Conservation (phyloP, 1,139 yeast genomes). For the Saccharomyces hybrid region DNA sequence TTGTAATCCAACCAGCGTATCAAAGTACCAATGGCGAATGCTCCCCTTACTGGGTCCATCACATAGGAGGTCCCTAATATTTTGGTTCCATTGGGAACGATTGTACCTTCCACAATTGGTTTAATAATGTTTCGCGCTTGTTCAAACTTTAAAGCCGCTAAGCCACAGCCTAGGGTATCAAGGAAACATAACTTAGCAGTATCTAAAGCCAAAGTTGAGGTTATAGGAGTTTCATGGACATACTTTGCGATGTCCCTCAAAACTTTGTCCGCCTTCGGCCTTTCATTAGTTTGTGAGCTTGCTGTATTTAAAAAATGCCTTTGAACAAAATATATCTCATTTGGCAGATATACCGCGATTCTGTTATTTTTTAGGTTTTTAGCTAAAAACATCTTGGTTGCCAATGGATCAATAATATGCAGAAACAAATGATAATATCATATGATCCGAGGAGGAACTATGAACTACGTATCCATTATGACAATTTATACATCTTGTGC, state of each 20-base stretch:
- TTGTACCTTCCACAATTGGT: constrained; percentile 49
- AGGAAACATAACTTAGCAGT: constrained; percentile 49
- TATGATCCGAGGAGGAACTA: not conserved
- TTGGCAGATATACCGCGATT: not conserved
- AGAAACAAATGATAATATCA: not conserved
- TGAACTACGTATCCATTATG: not conserved
- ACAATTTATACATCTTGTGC: not conserved
- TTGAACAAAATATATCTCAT: not conserved
- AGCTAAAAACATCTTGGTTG: not conserved
- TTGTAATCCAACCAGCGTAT: constrained; percentile 55
- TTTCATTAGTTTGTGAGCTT: constrained; percentile 16
- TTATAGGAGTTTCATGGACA: constrained; percentile 41
- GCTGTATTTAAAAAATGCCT: constrained; percentile 3
- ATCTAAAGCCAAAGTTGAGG: constrained; percentile 41
- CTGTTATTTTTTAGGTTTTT: not conserved
- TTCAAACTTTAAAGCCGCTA: constrained; percentile 49
- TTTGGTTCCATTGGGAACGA: constrained; percentile 47
- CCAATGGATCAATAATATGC: not conserved
- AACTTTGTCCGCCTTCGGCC: constrained; percentile 45
- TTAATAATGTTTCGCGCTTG: constrained; percentile 44
- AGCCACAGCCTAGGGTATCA: constrained; percentile 53
- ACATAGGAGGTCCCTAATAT: constrained; percentile 46
- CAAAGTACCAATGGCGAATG: constrained; percentile 49
- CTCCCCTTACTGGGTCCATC: constrained; percentile 50
- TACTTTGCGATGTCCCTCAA: constrained; percentile 44